Evolutionary conservation across 2,329 filamentous ascomycete genomes (phyloP), one percentile per base, ranked within the genome.

Genomic region (Epichloe amarillans): DNA sequence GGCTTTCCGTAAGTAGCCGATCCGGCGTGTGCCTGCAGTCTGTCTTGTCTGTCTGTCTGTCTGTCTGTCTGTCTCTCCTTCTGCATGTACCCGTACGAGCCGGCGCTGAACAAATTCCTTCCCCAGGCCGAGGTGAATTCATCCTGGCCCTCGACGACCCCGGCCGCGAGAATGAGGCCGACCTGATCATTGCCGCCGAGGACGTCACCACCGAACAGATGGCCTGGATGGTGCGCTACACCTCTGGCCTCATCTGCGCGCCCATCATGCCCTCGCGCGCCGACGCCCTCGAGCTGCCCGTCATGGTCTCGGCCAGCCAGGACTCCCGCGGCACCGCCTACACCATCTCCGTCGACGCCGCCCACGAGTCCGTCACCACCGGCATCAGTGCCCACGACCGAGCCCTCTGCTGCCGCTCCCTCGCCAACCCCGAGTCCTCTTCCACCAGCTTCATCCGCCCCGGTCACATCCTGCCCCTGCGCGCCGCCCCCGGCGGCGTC

Each of bases 121-220:
- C 15, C 26, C 47, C 57, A 87, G 83, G 75, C 62, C 79, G 82
- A 68, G 89, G 88, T 68, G 83, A 97, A 65, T 97, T 97, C 76
- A 84, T 98, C 65, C 82, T 98, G 55, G 91, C 96, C 38, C 87
- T 98, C 62, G 93, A 98, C 73, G 86, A 88, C 59, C 82, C 88
- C 56, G 80, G 83, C 55, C 90, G 93, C 68, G 93, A 98, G 69
- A 98, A 98, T 68, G 93, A 98, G 77, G 93, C 90, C 68, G 93
- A 98, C 72, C 80, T 98, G 46, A 96, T 97, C 69, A 94, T 97
- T 64, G 88, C 93, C 58, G 91, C 89, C 55, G 74, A 88, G 58
- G 78, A 85, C 61, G 72, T 96, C 56, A 95, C 91, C 8, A 77
- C 89, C 23, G 79, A 86, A 57, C 91, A 97, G 71, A 94, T 95